Evolutionary conservation across 2,329 filamentous ascomycete species (phyloP), one percentile per base, ranked within the genome.

Genomic region (Diaporthe ampelina): DNA sequence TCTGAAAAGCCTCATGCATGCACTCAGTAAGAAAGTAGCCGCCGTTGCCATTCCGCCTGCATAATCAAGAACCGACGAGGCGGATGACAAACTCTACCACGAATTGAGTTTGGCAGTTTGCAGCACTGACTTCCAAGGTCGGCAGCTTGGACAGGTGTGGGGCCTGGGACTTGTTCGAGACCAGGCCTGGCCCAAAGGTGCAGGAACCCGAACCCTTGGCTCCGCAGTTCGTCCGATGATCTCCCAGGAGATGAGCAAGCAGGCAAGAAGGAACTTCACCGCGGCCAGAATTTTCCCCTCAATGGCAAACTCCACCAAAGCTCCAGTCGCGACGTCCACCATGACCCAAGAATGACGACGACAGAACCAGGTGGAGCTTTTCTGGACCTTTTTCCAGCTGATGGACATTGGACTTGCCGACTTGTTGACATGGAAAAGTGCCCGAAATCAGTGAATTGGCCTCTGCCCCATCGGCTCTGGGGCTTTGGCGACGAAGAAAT

Each of bases 301-400:
- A 37, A 68, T 32, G 8, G 37, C 26, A 52, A 37, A 52, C 63
- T 67, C 63, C 63, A 54, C 63, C 48, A 40, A 11, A 54, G 45
- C 45, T 37, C 63, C 48, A 40, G 63, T 68, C n/a, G 24, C 48
- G 15, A 40, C 63, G 32, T 15, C 15, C 32, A 68, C 32, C 63
- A 40, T 68, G 48, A 68, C 48, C 32, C 7, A 68, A 68, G n/a
- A 21, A 54, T 68, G 63, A 67, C 63, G 63, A 32, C 26, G 17
- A 37, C 4, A 17, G 13, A 19, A 37, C 11, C 21, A 24, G 29
- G 10, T 37, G 45, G 61, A 26, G 6, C 40, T 13, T 15, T 52
- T 24, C 15, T 9, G 4, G 4, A 13, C 10, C 11, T 52, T 52
- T 10, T 1, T 52, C n/a, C 43, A 35, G 43, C 11, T n/a, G 43